Evolutionary conservation across 2,329 filamentous ascomycete genomes (phyloP), one percentile per base, ranked within the genome.

Genomic region (Raffaelea albimanens): DNA sequence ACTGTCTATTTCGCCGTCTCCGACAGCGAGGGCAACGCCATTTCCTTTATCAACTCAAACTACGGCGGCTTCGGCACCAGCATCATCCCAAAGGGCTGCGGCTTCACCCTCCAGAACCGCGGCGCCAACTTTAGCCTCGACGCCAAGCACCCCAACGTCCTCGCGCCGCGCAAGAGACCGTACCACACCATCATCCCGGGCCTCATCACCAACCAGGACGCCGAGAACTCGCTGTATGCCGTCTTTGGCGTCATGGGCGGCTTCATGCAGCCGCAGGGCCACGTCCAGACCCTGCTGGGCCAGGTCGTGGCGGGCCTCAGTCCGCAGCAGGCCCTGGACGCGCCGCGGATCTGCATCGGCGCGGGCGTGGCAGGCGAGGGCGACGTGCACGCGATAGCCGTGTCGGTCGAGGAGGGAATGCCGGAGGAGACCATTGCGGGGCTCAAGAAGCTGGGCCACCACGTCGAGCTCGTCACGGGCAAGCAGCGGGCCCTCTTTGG

Each of bases 121-220:
- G 93, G 87, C 8, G 82, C 84, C 36, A 93, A 91, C 63, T 97
- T 98, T 67, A 80, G 75, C 1, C 75, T 98, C 0, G 67, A 76
- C 21, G 63, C 72, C 0, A 68, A 69, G 1, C 90, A 95, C 59
- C 88, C 90, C 1, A 97, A 97, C 60, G 75, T 73, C 19, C 72
- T 95, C 14, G 86, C 79, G 8, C 87, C 89, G 0, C 72, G 82
- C 31, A 97, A 97, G 70, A 69, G 93, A 41, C 93, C 93, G 0
- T 98, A 97, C 66, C 93, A 97, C 65, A 98, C 93, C 46, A 97
- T 98, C 63, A 98, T 98, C 58, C 91, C 93, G 0, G 91, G 86
- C 0, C 76, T 97, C 63, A 80, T 91, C 18, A 97, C 93, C 0
- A 88, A 93, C 56, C 62, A 78, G 18, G 25, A n/a, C n/a, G 67